A percentile compares a stretch with the other conserved stretches of the same genome.
Evolutionary conservation across 1,284 basidiomycete species (phyloP).

Genomic region (Apiotrichum akiyoshidainum): DNA sequence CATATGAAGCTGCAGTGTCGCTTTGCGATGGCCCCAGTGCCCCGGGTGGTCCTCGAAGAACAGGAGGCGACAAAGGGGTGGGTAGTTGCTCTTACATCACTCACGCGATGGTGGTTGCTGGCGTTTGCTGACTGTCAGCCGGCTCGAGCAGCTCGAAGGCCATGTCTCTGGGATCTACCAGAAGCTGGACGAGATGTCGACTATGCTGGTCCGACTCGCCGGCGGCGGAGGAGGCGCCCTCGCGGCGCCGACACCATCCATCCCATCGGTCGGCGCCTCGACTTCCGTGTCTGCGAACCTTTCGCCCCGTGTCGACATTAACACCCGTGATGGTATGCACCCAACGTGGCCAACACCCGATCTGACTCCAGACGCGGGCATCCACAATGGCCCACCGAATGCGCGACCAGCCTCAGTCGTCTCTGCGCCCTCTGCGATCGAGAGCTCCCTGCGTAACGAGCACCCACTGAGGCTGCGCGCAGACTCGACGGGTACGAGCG

Average conservation of each 20-base stretch:
- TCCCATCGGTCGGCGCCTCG: neutral
- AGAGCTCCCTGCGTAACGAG: too few species aligned
- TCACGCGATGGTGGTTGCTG: too few species aligned
- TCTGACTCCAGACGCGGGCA: too few species aligned
- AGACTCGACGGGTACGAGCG: too few species aligned
- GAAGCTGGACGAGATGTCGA: constrained; percentile 12
- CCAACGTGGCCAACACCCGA: too few species aligned
- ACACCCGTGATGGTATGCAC: too few species aligned
- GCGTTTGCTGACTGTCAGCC: neutral
- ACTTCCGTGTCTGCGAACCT: too few species aligned
- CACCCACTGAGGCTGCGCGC: too few species aligned
- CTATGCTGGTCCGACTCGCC: neutral
- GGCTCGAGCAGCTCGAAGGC: constrained; percentile 13
- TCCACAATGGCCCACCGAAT: too few species aligned
- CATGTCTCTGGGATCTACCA: constrained; percentile 4
- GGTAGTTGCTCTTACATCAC: neutral
- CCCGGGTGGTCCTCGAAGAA: neutral
- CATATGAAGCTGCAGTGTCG: constrained; percentile 23
- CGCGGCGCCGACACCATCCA: neutral
- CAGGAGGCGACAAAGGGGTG: neutral
- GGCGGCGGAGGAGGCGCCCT: neutral
- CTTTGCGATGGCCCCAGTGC: constrained; percentile 9
- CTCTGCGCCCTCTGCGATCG: too few species aligned
- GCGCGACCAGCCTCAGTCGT: too few species aligned
- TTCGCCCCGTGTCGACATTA: too few species aligned